Evolutionary conservation across 2,329 filamentous ascomycete genomes (phyloP).

Genomic region (Phyllachora maydis): DNA sequence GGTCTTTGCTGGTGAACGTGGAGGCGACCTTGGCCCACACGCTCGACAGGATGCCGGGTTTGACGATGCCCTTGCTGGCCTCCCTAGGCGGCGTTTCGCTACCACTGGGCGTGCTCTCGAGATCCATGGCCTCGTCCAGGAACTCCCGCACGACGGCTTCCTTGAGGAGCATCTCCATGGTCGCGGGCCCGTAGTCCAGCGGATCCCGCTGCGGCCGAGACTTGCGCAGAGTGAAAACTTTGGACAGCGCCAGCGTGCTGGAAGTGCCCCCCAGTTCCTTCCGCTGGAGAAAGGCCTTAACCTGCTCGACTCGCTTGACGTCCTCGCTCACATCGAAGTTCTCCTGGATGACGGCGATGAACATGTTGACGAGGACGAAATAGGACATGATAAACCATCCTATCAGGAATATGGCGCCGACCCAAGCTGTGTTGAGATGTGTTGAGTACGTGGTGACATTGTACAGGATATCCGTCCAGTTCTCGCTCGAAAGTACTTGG

Average conservation of each 20-base stretch:
- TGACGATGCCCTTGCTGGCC: constrained; percentile 22
- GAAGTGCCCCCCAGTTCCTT: constrained; percentile 60
- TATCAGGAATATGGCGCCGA: constrained; percentile 76
- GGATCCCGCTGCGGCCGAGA: constrained; percentile 51
- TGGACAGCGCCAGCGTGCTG: constrained; percentile 57
- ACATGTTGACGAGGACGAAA: constrained; percentile 97
- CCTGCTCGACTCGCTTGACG: constrained; percentile 90
- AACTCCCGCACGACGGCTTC: constrained; percentile 92
- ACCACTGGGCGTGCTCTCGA: constrained; percentile 13
- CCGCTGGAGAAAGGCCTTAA: constrained; percentile 81
- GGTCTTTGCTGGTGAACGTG: constrained; percentile 44
- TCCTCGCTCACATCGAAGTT: constrained; percentile 98
- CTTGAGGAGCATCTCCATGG: constrained; percentile 90
- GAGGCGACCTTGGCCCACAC: constrained; percentile 39
- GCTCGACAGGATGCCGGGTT: constrained; percentile 36
- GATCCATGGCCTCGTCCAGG: constrained; percentile 50
- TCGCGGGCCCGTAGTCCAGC: constrained; percentile 76
- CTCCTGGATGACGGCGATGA: constrained; percentile 99
- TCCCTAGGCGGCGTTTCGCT: no score
- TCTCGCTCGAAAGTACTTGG: constrained; percentile 84
- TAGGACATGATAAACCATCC: constrained; percentile 92
- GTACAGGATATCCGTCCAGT: constrained; percentile 84
- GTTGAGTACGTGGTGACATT: constrained; percentile 52
- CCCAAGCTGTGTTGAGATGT: constrained; percentile 59
- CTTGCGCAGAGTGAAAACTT: constrained; percentile 44